Evolutionary conservation across 352 stramenopile genomes (phyloP), one percentile per base, ranked within the genome.

Genomic region (Phytophthora megakarya): DNA sequence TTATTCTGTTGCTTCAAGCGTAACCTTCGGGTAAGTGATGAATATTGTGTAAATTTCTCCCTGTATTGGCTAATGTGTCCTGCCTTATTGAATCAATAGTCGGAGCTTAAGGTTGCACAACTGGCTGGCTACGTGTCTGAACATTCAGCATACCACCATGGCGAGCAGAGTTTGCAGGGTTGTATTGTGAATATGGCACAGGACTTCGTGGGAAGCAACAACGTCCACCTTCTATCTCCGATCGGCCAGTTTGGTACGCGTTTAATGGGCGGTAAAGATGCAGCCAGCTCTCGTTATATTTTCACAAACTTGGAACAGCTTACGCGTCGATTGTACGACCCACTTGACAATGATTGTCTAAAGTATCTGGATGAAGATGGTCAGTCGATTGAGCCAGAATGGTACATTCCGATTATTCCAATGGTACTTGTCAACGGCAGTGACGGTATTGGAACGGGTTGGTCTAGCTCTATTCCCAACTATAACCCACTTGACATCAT

Each of bases 111-210:
- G 57, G 91, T 99, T 21, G 96, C 96, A 9, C 97, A 99, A 62
- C 74, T 99, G 30, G 86, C 89, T 43, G 97, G 97, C 22, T 99
- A 99, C 68, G 96, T 98, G 32, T 98, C 97, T 0, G 97, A 99
- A 67, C 96, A 99, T 61, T 98, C 97, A 42, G 97, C 97, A 4
- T 99, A 99, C 80, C 97, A 99, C 73, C 97, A 99, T 67, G 97
- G 97, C 30, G 97, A 99, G 76, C 78, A 83, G 28, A 98, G 90
- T 66, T 73, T 99, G 39, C 82, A 97, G 45, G 81, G 89, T 39
- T 99, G 97, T 63, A 98, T 99, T 59, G 90, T 99, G 58, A 96
- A 95, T 53, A 99, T 99, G 97, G 97, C 97, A 0, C 97, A 99
- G 72, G 92, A 99, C 73, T 99, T 98, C 75, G 95, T 99, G 23